A percentile compares a stretch with the other conserved stretches of the same genome.
phyloP scores from a whole-genome alignment of 805 yeast genomes.

The Candida insectalens region DNA sequence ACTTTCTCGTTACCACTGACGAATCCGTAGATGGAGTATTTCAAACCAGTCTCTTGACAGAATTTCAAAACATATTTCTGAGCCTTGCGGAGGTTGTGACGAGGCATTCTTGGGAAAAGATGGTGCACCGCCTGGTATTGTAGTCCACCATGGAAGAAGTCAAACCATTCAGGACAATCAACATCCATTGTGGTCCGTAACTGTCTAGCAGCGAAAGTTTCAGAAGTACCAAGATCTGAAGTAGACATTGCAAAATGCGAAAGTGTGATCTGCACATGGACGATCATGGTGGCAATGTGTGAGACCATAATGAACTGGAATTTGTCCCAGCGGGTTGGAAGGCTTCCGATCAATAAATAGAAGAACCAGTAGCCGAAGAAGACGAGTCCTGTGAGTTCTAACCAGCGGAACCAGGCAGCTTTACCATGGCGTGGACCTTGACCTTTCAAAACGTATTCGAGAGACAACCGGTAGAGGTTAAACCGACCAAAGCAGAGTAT shows the following conservation, averaged over 20 bases:
- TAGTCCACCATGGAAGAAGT: constrained; percentile 83
- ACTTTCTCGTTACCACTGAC: constrained; percentile 68
- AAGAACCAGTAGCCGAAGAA: constrained; percentile 79
- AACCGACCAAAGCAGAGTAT: constrained; percentile 76
- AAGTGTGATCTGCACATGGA: constrained; percentile 87
- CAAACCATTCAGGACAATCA: constrained; percentile 89
- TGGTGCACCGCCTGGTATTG: constrained; percentile 91
- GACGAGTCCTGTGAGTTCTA: constrained; percentile 59
- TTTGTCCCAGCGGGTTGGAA: constrained; percentile 46
- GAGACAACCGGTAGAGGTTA: constrained; percentile 71
- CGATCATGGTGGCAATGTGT: constrained; percentile 77
- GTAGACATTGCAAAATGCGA: constrained; percentile 94
- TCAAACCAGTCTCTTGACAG: constrained; percentile 67
- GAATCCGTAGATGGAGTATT: constrained; percentile 79
- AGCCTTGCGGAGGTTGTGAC: constrained; percentile 73
- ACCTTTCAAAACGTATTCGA: constrained; percentile 68
- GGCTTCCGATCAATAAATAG: constrained; percentile 45
- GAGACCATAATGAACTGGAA: constrained; percentile 58
- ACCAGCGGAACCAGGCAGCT: constrained; percentile 81
- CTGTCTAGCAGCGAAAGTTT: constrained; percentile 72
- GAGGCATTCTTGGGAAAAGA: constrained; percentile 78
- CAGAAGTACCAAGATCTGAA: constrained; percentile 71
- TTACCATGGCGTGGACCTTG: constrained; percentile 73
- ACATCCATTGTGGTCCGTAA: constrained; percentile 91
- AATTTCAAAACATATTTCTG: constrained; percentile 67